Conservation (phyloP, 2,329 filamentous ascomycete species). For the Colletotrichum sansevieriae region DNA sequence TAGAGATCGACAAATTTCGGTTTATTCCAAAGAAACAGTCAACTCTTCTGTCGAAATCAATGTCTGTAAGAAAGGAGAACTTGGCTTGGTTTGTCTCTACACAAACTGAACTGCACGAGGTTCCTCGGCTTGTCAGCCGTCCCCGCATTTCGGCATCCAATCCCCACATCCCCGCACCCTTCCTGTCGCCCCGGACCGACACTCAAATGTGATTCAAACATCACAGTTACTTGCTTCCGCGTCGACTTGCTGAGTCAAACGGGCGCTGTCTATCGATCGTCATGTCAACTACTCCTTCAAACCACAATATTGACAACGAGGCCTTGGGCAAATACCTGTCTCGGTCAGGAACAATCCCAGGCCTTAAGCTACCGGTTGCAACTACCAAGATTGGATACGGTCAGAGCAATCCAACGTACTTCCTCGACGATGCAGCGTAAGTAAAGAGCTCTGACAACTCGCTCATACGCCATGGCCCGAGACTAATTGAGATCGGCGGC, state of each 20-base stretch:
- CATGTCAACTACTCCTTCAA: neutral
- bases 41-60: too few species aligned
- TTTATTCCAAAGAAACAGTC: too few species aligned
- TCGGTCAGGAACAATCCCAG: neutral
- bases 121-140: neutral
- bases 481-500: neutral
- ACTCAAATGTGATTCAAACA: too few species aligned
- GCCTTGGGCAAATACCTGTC: slow-evolving; percentile 3
- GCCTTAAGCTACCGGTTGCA: neutral
- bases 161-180: slow-evolving; percentile 1
- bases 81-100: too few species aligned
- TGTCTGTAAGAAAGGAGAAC: too few species aligned
- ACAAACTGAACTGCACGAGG: neutral
- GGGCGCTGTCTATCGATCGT: neutral
- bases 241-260: neutral
- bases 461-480: neutral
- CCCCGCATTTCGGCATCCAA: slow-evolving; percentile 11
- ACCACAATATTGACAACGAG: slow-evolving; percentile 9
- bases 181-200: neutral
- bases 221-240: neutral
- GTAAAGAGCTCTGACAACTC: neutral
- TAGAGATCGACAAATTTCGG: too few species aligned
- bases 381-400: slow-evolving; percentile 8
- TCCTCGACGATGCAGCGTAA: slow-evolving; percentile 12
- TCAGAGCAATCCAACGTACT: slow-evolving; percentile 11